Evolutionary conservation across 2,329 filamentous ascomycete species (phyloP).

Genomic region (Botryotinia convoluta): DNA sequence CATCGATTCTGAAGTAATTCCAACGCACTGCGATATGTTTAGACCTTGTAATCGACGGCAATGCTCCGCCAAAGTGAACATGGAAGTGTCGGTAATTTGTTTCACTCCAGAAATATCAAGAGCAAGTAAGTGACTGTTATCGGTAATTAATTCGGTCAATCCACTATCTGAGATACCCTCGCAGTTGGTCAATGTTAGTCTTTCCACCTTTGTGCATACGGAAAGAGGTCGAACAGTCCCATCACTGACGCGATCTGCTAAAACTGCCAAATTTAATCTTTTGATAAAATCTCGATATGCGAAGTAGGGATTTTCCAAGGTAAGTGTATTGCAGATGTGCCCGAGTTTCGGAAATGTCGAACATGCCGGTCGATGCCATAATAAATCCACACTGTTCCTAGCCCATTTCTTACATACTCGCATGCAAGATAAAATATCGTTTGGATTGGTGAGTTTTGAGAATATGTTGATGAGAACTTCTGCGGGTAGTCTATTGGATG

Average conservation of each 20-base stretch:
- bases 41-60: constrained; percentile 85
- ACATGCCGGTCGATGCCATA: constrained; percentile 94
- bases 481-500: constrained; percentile 81
- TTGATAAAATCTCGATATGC: constrained; percentile 88
- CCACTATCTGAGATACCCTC: constrained; percentile 79
- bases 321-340: constrained; percentile 76
- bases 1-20: constrained; percentile 83
- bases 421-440: constrained; percentile 84
- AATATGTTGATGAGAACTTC: constrained; percentile 95
- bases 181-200: constrained; percentile 90
- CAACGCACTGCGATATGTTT: constrained; percentile 84
- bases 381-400: constrained; percentile 82
- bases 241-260: constrained; percentile 76
- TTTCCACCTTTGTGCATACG: constrained; percentile 86
- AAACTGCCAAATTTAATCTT: constrained; percentile 80
- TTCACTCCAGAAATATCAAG: constrained; percentile 83
- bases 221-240: constrained; percentile 81
- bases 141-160: constrained; percentile 73
- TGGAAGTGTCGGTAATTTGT: constrained; percentile 77
- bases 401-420: constrained; percentile 94
- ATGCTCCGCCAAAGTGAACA: constrained; percentile 73
- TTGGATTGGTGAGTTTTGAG: constrained; percentile 71
- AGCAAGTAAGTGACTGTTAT: constrained; percentile 78
- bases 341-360: constrained; percentile 80
- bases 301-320: constrained; percentile 73